A percentile compares a stretch with the other conserved stretches of the same genome.
These are phyloP conservation scores for Globisporangium paroecandrum DNA, from an alignment of 352 stramenopile species.

Conservation along the genomic window DNA sequence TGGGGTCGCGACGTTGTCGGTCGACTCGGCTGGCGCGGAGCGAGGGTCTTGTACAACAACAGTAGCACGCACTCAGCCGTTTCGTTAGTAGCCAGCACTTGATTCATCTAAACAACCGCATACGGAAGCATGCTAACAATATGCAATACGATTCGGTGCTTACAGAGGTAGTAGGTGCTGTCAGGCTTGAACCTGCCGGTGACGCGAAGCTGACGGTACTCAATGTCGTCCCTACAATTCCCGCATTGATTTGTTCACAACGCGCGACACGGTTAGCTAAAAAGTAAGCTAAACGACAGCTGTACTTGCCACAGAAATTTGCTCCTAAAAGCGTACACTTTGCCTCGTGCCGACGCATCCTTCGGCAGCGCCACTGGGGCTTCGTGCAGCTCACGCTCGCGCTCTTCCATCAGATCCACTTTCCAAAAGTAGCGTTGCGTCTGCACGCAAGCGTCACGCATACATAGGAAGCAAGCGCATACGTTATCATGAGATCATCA, in stretches of 20 bases:
- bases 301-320: neutral
- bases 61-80: neutral
- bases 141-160: neutral
- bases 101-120: neutral
- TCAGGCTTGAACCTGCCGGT: slow-evolving; percentile 64
- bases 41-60: slow-evolving; percentile 46
- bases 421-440: slow-evolving; percentile 89
- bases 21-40: slow-evolving; percentile 74
- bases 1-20: slow-evolving; percentile 70
- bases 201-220: slow-evolving; percentile 73
- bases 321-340: slow-evolving; percentile 32
- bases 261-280: neutral
- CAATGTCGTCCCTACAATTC: slow-evolving; percentile 57
- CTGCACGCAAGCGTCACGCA: slow-evolving; percentile 31
- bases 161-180: slow-evolving; percentile 84
- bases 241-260: neutral
- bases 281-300: neutral
- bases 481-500: neutral
- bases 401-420: slow-evolving; percentile 80
- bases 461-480: neutral
- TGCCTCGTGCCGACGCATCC: slow-evolving; percentile 50
- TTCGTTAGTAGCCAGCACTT: neutral
- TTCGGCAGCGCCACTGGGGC: slow-evolving; percentile 58
- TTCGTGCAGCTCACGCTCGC: slow-evolving; percentile 69
- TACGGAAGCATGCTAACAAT: neutral